Base-by-base conservation (phyloP, 2,329 filamentous ascomycete species). In the Cadophora malorum region DNA sequence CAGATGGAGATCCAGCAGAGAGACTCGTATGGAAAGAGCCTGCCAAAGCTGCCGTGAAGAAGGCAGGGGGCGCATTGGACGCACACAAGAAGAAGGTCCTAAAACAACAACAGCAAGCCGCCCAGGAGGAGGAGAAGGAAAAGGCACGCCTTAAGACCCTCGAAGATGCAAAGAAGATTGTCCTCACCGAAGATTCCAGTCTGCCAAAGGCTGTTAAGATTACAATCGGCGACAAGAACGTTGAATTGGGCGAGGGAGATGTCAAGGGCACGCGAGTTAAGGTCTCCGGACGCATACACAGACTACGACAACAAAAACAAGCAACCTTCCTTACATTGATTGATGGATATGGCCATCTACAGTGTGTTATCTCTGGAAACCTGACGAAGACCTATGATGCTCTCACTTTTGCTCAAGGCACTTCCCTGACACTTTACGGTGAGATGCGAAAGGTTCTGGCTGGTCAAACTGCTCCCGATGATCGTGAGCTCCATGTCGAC, bases 301-400 rank as follows among this genome's bases (percentile, higher is more conserved):
- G 92, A 68, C 82, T 94, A 79, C 87, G 93, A 70, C 85, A 87
- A 69, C 94, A 97, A 81, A 96, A 95, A 81, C 90, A 92, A 77
- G 87, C 93, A 71, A 90, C 93, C 66, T 97, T 97, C 81, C 85
- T 97, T 77, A 95, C 91, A n/a, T 83, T 97, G 71, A 85, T 90
- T 71, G 93, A 96, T 78, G 94, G 94, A 67, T 92, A 94, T 76
- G 92, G 91, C 64, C 90, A 90, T 76, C 84, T 98, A 79, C 94
- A 97, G 83, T 94, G 93, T 77, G 86, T 97, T 70, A 83, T 97
- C 65, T 80, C 84, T 3, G 94, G 94, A 67, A 86, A 93, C 71
- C 85, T 98, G 74, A 91, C 93, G 73, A 91, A 90, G 80, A 90
- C 89, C 19, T 91, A 91, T 80, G 90, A 92, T 75, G 88, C 89